Base-by-base conservation (phyloP, 257 asterid genomes). In the Solanum raphanifolium region DNA sequence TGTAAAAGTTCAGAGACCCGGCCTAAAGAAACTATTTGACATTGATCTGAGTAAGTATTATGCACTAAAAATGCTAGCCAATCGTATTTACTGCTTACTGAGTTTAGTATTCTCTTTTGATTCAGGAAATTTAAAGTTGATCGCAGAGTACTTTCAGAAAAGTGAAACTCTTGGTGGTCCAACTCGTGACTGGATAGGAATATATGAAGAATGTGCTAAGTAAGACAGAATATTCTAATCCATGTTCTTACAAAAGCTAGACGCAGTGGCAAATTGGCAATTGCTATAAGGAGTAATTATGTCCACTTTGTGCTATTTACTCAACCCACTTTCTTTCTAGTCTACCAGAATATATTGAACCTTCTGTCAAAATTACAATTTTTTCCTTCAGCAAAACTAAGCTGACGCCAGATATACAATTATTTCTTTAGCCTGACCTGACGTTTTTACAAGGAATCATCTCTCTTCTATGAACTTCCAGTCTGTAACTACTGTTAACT, bases 121-220 rank as follows among this genome's bases (percentile, higher is more conserved):
- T 90, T 81, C 94, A 97, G 99, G 91, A 87, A 97, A 97, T 90
- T 91, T 97, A 36, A 97, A 95, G 92, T 91, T 97, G 88, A 92
- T 97, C 48, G 99, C 98, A 0, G 98, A 97, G 78, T 97, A 95
- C 95, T 97, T 97, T 88, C 98, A 95, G 93, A 93, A 84, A 88
- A 97, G 98, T 87, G 99, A 97, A 91, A 91, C 98, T 38, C 93
- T 97, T 4, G 99, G 99, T 23, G 99, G 99, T 72, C 98, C 98
- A 32, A 90, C 99, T n/a, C 93, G 96, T 87, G 98, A 94, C 88
- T 95, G 98, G 99, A 88, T 95, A 83, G 99, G 98, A 87, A 94
- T 97, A 87, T 97, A 97, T 75, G 99, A 97, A 84, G 99, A 97
- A 92, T 97, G 99, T 93, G 98, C 98, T 83, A 97, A 94, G 99